A percentile compares a stretch with the other conserved stretches of the same genome.
phyloP scores from a whole-genome alignment of 345 rosid species.

The Lepidium aucheri region DNA sequence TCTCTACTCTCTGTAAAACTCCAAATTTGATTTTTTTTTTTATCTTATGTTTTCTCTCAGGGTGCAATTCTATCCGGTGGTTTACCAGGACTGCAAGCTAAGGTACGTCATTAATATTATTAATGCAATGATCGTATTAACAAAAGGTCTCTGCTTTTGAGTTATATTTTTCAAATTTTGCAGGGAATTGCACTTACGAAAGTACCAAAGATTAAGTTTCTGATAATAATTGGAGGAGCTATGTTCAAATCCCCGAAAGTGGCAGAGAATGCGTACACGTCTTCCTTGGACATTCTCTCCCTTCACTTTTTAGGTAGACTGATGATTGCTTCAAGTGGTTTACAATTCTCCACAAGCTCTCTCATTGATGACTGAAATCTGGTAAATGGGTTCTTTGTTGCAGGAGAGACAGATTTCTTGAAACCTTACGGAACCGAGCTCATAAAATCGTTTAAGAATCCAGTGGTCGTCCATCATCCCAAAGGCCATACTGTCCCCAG shows the following conservation, averaged over 20 bases:
- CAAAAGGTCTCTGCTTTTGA: background rate
- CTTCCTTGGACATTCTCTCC: constrained; percentile 49
- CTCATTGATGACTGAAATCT: background rate
- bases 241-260: constrained; percentile 40
- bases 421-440: constrained; percentile 60
- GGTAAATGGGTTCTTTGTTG: background rate
- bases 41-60: constrained; percentile 23
- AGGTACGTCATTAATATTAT: constrained; percentile 27
- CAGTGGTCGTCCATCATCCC: constrained; percentile 69
- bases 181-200: constrained; percentile 72
- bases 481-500: constrained; percentile 91
- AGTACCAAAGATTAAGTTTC: constrained; percentile 55
- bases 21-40: background rate
- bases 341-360: background rate
- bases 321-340: background rate
- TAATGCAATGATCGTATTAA: background rate
- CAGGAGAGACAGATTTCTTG: constrained; percentile 84
- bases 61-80: constrained; percentile 71
- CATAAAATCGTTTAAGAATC: constrained; percentile 41
- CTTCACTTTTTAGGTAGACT: constrained; percentile 68
- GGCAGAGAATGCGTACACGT: constrained; percentile 49
- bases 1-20: background rate
- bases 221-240: constrained; percentile 78
- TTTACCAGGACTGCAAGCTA: constrained; percentile 65
- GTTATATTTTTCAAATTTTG: background rate